phyloP scores from a whole-genome alignment of 768 basidiomycete species.

The Phlebiopsis flavidoalba region DNA sequence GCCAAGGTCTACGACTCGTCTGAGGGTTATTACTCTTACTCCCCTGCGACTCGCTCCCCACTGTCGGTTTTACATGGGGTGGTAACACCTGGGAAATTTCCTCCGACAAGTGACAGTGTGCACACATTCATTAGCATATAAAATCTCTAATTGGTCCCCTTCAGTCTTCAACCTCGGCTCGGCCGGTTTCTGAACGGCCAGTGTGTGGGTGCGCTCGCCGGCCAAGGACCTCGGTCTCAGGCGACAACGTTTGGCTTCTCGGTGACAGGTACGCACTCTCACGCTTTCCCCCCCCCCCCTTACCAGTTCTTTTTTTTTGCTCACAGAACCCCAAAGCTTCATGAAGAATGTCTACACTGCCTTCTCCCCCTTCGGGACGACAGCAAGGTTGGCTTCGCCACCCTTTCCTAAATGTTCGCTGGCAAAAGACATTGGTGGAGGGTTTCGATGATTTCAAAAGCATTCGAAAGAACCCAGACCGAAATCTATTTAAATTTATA shows the following conservation, averaged over 20 bases:
- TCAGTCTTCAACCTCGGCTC: slow-evolving; percentile 23
- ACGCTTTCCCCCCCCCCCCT: slow-evolving; percentile 4
- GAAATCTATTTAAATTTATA: too few species aligned
- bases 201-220: slow-evolving; percentile 25
- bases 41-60: slow-evolving; percentile 21
- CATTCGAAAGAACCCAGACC: too few species aligned
- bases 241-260: slow-evolving; percentile 25
- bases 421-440: too few species aligned
- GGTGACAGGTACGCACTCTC: slow-evolving; percentile 28
- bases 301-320: too few species aligned
- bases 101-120: slow-evolving; percentile 16
- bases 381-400: background rate
- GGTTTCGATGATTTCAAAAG: too few species aligned
- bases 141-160: too few species aligned
- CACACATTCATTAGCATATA: background rate
- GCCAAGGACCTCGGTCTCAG: slow-evolving; percentile 26
- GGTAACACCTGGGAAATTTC: slow-evolving; percentile 27
- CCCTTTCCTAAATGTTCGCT: background rate
- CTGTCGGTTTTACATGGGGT: slow-evolving; percentile 24
- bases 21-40: slow-evolving; percentile 23
- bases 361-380: slow-evolving; percentile 21
- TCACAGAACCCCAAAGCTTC: slow-evolving; percentile 24
- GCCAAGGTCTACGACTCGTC: slow-evolving; percentile 19
- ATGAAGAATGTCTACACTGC: slow-evolving; percentile 30
- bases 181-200: slow-evolving; percentile 10